These are phyloP conservation scores for Vaccinium corymbosum DNA, from an alignment of 148 eudicot genomes.

Conservation along the genomic window DNA sequence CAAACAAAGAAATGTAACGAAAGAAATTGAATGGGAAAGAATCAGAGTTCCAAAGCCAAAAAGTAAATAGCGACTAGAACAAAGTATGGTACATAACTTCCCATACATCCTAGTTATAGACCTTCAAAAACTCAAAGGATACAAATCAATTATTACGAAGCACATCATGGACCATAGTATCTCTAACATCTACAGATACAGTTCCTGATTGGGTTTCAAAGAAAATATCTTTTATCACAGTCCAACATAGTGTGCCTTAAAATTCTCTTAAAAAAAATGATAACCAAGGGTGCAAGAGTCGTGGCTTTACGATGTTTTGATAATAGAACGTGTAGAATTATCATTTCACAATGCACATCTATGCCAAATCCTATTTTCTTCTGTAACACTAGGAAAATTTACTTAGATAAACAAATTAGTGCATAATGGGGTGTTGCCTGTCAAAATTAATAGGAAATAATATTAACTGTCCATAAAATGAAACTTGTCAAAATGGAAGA, in stretches of 20 bases:
- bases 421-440: no score
- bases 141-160: neutral
- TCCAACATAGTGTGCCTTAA: no score
- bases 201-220: neutral
- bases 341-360: no score
- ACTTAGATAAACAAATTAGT: no score
- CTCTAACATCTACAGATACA: neutral
- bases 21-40: neutral
- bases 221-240: no score
- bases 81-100: neutral
- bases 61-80: neutral
- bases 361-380: no score
- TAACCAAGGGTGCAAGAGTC: no score
- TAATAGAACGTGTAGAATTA: no score
- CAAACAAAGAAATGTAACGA: neutral
- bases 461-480: neutral
- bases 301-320: no score
- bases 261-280: no score
- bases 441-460: neutral
- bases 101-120: neutral
- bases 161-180: neutral
- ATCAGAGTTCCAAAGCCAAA: neutral
- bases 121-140: neutral
- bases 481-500: neutral
- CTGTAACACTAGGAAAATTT: no score